Evolutionary conservation across 2,329 filamentous ascomycete species (phyloP), one percentile per base, ranked within the genome.

Genomic region (Aphanocladium album): DNA sequence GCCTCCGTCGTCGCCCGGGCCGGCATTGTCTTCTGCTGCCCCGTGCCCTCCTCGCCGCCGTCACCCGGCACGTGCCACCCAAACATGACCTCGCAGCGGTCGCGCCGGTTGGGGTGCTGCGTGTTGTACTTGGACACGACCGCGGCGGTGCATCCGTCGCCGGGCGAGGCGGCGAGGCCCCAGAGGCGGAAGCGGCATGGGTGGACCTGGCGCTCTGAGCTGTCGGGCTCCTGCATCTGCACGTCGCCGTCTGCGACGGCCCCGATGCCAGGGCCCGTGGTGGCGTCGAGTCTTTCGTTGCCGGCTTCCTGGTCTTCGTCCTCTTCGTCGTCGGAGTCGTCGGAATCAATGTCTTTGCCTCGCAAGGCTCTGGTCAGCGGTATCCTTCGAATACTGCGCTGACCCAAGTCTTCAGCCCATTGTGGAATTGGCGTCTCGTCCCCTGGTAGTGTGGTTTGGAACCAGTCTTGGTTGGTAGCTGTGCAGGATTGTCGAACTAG

Each of bases 401-500:
- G 74, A 16, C 71, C 70, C 30, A 85, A 78, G 30, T 78, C 74
- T 17, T 72, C 72, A 2, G 75, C 79, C 83, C 83, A 85, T 56
- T 77, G 77, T 12, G 70, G 73, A 0, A 73, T 63, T 7, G 65
- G 60, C 4, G 68, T 47, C 4, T 64, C 60, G 2, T 67, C 62
- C 14, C 67, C 64, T 1, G 74, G 69, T 1, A 77, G 66, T 63
- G 82, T 85, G 17, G 78, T 80, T 62, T 84, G 77, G 62, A 79
- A 82, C 83, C 83, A 86, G 64, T 78, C 75, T 16, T 72, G 67
- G 63, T 81, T 84, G 2, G 74, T 76, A 4, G 76, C 71, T 0
- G 81, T 84, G 9, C 79, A 83, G 0, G 82, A 82, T 37, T 81
- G 71, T 19, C 83, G 79, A 33, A 81, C 75, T 11, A 83, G 73